Base-by-base conservation (phyloP, 148 eudicot species). In the Dysphania ambrosioides region DNA sequence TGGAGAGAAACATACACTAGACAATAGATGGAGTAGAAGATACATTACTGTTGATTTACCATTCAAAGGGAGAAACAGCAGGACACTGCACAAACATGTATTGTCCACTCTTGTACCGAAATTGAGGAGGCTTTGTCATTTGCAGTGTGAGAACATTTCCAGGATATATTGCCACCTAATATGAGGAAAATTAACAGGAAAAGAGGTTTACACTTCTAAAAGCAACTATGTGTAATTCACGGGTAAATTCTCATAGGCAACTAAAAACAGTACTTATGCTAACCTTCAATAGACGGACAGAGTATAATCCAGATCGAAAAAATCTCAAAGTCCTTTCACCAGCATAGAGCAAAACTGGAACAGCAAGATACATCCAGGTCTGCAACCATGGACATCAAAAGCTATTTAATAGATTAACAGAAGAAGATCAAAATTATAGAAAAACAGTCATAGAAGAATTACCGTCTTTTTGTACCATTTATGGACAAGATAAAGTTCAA, bases 11-110 rank as follows among this genome's bases (percentile, higher is more conserved):
- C 40, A 62, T 71, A 44, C 59, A 71, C 30, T n/a, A 16, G 21
- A 66, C 47, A 72, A 51, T 47, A 34, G 36, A 5, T 55, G 34
- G 1, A 51, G 34, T 68, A 3, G 16, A 63, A 53, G 32, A 66
- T 63, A 56, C 30, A 63, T 31, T 66, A 18, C 36, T 27, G 66
- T 72, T 41, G 21, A 35, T 34, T 88, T 88, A 96, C 99, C 99
- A 96, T 72, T 96, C 94, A 66, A 92, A 92, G 69, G 97, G 88
- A 81, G 99, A 95, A 82, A 95, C 91, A 68, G 85, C 90, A 32
- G 99, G 97, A 82, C 99, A 95, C 78, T 95, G 92, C 74, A 92
- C 97, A 75, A 92, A 95, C 94, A 95, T 92, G 77, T 95, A 95
- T 72, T 95, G 99, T 35, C 99, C 99, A 86, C 99, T 90, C 84